A percentile compares a stretch with the other conserved stretches of the same genome.
These are phyloP conservation scores for Boletus insuetus DNA, from an alignment of 768 basidiomycete species.

Conservation along the genomic window DNA sequence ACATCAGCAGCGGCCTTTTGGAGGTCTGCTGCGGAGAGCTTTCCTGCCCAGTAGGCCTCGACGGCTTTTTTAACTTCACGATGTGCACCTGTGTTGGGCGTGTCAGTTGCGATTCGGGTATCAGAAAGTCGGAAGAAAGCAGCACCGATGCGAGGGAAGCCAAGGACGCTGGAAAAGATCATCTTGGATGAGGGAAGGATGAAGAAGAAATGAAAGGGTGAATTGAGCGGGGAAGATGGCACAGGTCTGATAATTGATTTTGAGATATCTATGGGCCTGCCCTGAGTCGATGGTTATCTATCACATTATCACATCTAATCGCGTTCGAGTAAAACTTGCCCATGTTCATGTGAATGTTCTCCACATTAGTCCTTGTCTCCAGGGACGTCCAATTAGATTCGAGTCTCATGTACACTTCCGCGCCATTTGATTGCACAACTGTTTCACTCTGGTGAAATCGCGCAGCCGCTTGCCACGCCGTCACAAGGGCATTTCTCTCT, in stretches of 20 bases:
- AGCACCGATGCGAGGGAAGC: slow-evolving; percentile 82
- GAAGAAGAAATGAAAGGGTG: slow-evolving; percentile 9
- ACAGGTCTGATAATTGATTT: slow-evolving; percentile 29
- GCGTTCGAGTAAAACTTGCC: neutral
- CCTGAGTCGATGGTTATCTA: slow-evolving; percentile 29
- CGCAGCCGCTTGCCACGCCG: no score
- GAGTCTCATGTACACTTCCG: no score
- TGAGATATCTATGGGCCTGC: slow-evolving; percentile 30
- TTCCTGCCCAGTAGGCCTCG: slow-evolving; percentile 97
- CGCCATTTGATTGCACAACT: no score
- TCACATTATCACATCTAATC: slow-evolving; percentile 20
- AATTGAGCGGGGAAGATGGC: neutral
- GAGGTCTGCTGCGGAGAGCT: slow-evolving; percentile 83
- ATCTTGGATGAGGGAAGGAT: slow-evolving; percentile 37
- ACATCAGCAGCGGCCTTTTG: slow-evolving; percentile 84
- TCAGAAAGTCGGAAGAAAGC: neutral
- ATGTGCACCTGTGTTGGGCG: slow-evolving; percentile 62
- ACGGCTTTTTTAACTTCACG: slow-evolving; percentile 98
- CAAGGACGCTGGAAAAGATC: slow-evolving; percentile 84
- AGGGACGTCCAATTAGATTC: no score
- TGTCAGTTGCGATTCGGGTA: slow-evolving; percentile 1
- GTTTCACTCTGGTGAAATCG: no score
- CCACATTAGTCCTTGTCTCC: no score
- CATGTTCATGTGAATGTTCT: slow-evolving; percentile 19
- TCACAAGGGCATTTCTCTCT: no score